These are phyloP conservation scores for Magnaporthiopsis poae DNA, from an alignment of 2,329 filamentous ascomycete genomes.

Conservation along the genomic window DNA sequence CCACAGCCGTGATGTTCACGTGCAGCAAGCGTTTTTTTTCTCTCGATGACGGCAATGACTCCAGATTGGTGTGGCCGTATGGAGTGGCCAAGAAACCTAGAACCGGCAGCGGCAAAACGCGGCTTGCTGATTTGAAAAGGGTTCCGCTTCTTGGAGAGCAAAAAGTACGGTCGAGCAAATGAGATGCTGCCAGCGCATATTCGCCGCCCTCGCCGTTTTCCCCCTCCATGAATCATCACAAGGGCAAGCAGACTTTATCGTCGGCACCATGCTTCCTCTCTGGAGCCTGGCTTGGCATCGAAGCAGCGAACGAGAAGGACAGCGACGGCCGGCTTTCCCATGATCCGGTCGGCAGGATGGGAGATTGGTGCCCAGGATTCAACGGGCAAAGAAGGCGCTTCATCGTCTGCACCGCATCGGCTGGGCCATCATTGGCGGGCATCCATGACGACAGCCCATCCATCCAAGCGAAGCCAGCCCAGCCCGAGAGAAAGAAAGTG, in stretches of 20 bases:
- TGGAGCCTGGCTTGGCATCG: no score
- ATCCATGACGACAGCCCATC: no score
- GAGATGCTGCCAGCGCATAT: conserved; percentile 3
- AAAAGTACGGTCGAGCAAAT: not conserved
- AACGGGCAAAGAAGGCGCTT: no score
- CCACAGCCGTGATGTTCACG: not conserved
- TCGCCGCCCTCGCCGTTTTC: no score
- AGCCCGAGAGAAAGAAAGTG: no score
- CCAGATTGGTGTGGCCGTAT: not conserved
- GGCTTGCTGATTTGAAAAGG: not conserved
- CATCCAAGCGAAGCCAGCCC: no score
- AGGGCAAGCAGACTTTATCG: not conserved
- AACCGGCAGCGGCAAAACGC: not conserved
- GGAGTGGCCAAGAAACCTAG: not conserved
- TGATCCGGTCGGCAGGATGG: no score
- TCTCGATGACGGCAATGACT: no score
- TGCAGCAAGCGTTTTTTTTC: not conserved
- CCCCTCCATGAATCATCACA: not conserved
- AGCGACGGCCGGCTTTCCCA: no score
- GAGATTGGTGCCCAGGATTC: not conserved
- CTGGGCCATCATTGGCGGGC: no score
- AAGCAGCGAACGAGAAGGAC: no score
- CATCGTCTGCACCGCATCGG: not conserved
- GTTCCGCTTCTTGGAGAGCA: not conserved
- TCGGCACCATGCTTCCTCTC: no score